phyloP scores from a whole-genome alignment of 2,329 filamentous ascomycete genomes.

The Teratosphaeria pseudoeucalypti region DNA sequence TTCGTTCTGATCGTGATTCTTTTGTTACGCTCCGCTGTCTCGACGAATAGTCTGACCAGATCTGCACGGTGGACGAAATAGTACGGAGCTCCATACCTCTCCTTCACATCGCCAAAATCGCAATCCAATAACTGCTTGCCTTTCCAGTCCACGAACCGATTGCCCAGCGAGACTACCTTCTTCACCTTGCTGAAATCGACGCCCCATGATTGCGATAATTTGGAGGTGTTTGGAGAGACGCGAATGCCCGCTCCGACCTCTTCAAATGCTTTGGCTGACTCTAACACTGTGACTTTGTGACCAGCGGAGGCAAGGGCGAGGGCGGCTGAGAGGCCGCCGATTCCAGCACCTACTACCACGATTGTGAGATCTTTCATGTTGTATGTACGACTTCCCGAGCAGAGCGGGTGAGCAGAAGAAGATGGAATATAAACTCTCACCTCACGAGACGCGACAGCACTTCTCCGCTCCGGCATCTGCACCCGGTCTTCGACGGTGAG shows the following conservation, averaged over 20 bases:
- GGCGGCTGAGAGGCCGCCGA: constrained; percentile 5
- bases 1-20: constrained; percentile 13
- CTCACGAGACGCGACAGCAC: not conserved
- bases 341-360: constrained; percentile 5
- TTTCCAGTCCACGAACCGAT: constrained; percentile 24
- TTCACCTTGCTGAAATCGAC: constrained; percentile 20
- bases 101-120: constrained; percentile 12
- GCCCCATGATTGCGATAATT: constrained; percentile 29
- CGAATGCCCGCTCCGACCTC: constrained; percentile 21
- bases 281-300: constrained; percentile 28
- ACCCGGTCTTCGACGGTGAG: not conserved
- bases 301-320: constrained; percentile 4
- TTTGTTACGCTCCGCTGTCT: constrained; percentile 5
- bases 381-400: not conserved
- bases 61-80: constrained; percentile 26
- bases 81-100: constrained; percentile 21
- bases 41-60: constrained; percentile 15
- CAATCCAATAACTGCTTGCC: constrained; percentile 17
- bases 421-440: not conserved
- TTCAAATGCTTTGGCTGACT: constrained; percentile 28
- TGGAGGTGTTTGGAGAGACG: constrained; percentile 25
- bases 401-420: not conserved
- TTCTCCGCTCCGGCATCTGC: not conserved
- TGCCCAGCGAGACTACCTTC: constrained; percentile 19
- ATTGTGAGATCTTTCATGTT: constrained; percentile 3